Percentiles rank a stretch among this genome's conserved stretches.
Evolutionary conservation across 2,329 filamentous ascomycete species (phyloP).

Genomic region (Diaporthe sp.): DNA sequence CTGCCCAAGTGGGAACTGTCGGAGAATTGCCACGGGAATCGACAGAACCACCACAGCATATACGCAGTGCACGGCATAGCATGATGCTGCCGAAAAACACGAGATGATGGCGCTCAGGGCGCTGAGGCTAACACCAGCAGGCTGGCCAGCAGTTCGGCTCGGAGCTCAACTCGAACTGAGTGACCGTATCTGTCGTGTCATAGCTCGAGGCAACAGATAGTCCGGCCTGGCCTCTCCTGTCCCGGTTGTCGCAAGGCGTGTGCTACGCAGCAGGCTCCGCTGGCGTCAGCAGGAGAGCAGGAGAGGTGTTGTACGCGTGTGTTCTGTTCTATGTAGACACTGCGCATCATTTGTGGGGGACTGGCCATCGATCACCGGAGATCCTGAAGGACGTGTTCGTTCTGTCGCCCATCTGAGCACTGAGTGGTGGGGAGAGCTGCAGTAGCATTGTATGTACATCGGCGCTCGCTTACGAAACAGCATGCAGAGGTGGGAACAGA

Average conservation of each 20-base stretch:
- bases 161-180: background rate
- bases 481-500: background rate
- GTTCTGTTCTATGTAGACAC: background rate
- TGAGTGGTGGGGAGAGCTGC: background rate
- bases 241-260: background rate
- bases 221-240: background rate
- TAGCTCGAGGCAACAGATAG: background rate
- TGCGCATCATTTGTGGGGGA: background rate
- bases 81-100: constrained; percentile 3
- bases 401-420: background rate
- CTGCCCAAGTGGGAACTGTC: constrained; percentile 18
- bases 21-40: constrained; percentile 9
- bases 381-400: constrained; percentile 4
- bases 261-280: background rate
- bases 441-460: too few relatives aligned
- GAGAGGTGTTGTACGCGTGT: background rate
- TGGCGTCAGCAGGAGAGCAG: background rate
- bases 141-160: background rate
- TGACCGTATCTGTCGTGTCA: background rate
- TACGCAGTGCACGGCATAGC: background rate
- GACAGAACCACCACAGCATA: constrained; percentile 16
- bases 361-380: background rate
- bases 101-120: constrained; percentile 14
- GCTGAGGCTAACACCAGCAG: background rate
- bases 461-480: background rate